These are phyloP conservation scores for Nyctanthes arbortristis DNA, from an alignment of 257 asterid species.

Conservation along the genomic window DNA sequence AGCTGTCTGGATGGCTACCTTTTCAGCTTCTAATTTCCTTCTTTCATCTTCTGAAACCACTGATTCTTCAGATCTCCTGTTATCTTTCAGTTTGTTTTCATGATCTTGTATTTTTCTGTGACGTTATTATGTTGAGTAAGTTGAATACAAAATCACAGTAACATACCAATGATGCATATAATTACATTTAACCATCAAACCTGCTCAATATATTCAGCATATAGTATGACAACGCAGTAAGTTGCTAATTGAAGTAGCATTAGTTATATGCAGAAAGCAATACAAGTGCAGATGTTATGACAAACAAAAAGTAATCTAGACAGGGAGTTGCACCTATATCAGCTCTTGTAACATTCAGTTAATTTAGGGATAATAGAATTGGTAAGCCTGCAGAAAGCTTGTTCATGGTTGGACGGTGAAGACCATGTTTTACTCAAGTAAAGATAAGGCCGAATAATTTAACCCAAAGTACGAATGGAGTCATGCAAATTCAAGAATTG, in stretches of 20 bases:
- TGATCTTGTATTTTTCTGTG: slow-evolving; percentile 64
- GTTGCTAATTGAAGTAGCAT: too few relatives aligned
- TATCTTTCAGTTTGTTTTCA: slow-evolving; percentile 45
- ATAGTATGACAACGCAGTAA: not conserved
- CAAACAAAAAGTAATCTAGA: not conserved
- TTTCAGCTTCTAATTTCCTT: slow-evolving; percentile 42
- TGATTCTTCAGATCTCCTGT: slow-evolving; percentile 28
- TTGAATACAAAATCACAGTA: slow-evolving; percentile 5
- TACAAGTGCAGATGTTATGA: not conserved
- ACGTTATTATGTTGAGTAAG: slow-evolving; percentile 4
- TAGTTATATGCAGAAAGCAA: too few relatives aligned
- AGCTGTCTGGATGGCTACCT: slow-evolving; percentile 35
- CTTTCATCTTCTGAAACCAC: slow-evolving; percentile 42
- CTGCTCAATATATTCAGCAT: not conserved
- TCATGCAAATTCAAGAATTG: too few relatives aligned
- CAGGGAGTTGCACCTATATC: too few relatives aligned
- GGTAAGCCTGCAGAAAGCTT: not conserved
- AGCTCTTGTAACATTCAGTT: not conserved
- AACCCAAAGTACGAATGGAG: not conserved
- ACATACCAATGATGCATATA: too few relatives aligned
- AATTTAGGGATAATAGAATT: not conserved
- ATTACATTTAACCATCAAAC: not conserved
- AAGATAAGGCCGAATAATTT: not conserved
- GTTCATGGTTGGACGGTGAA: not conserved
- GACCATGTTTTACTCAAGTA: too few relatives aligned